Evolutionary conservation across 495 filamentous ascomycete species (phyloP).

Genomic region (Penicillium cataractarum): DNA sequence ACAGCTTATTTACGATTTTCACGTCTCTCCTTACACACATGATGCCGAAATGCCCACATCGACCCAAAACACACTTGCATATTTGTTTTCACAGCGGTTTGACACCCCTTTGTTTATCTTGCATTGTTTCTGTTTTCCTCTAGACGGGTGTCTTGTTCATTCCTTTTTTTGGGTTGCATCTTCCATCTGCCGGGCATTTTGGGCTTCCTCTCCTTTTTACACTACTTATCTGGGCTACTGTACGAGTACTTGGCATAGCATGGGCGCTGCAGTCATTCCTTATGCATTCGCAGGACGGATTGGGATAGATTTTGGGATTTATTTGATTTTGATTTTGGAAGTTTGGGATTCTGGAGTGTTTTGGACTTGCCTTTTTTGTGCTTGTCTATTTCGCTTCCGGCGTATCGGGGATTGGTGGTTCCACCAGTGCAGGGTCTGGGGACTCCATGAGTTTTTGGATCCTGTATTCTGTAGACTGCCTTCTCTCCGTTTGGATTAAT

Average conservation of each 20-base stretch:
- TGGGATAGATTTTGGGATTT: slow-evolving; percentile 35
- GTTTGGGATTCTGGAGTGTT: slow-evolving; percentile 4
- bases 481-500: slow-evolving; percentile 14
- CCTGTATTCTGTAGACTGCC: background rate
- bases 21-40: slow-evolving; percentile 48
- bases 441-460: background rate
- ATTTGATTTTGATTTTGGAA: slow-evolving; percentile 9
- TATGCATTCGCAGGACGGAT: slow-evolving; percentile 43
- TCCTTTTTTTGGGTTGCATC: slow-evolving; percentile 43
- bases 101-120: slow-evolving; percentile 23
- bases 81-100: slow-evolving; percentile 14
- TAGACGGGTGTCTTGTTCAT: slow-evolving; percentile 48
- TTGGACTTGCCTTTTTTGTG: background rate
- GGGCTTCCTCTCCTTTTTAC: slow-evolving; percentile 43
- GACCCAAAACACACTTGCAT: slow-evolving; percentile 25
- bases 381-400: slow-evolving; percentile 11
- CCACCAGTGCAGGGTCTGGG: background rate
- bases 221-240: slow-evolving; percentile 36
- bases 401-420: slow-evolving; percentile 8
- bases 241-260: slow-evolving; percentile 49
- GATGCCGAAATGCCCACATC: slow-evolving; percentile 42
- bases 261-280: slow-evolving; percentile 53
- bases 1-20: slow-evolving; percentile 35
- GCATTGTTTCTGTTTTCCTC: slow-evolving; percentile 25
- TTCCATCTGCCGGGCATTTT: slow-evolving; percentile 39